Conservation (phyloP, 768 basidiomycete species). For the Boletus fagicola region DNA sequence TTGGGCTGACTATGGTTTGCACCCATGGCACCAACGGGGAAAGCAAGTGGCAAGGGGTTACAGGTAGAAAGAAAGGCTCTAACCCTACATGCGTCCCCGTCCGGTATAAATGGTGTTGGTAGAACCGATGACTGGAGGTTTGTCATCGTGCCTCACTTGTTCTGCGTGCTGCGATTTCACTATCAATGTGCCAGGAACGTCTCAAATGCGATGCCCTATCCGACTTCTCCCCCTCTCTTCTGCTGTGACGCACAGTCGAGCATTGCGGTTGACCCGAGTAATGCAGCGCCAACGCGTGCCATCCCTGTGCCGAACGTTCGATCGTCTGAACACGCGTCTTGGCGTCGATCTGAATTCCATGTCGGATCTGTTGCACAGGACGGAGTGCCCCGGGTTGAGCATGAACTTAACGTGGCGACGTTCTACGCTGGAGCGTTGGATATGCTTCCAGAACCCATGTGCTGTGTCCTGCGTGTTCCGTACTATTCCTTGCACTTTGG, state of each 20-base stretch:
- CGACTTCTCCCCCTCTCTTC: slow-evolving; percentile 10
- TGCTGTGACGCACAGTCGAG: slow-evolving; percentile 16
- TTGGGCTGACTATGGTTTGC: slow-evolving; percentile 27
- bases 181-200: slow-evolving; percentile 7
- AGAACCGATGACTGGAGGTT: slow-evolving; percentile 10
- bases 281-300: slow-evolving; percentile 14
- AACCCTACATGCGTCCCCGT: slow-evolving; percentile 16
- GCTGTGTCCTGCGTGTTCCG: slow-evolving; percentile 11
- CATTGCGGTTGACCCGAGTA: neutral
- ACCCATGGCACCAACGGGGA: slow-evolving; percentile 22
- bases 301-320: slow-evolving; percentile 12
- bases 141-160: slow-evolving; percentile 28
- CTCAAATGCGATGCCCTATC: slow-evolving; percentile 20
- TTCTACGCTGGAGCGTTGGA: slow-evolving; percentile 2
- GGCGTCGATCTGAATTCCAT: neutral
- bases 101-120: slow-evolving; percentile 22
- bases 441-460: slow-evolving; percentile 4
- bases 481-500: neutral
- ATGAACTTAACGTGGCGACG: slow-evolving; percentile 2
- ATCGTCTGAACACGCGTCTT: slow-evolving; percentile 8
- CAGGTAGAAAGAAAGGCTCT: neutral
- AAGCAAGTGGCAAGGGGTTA: neutral
- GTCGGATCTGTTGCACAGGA: slow-evolving; percentile 12
- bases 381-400: neutral
- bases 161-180: slow-evolving; percentile 29